Evolutionary conservation across 2,329 filamentous ascomycete species (phyloP).

Genomic region (Aureobasidium uvarum): DNA sequence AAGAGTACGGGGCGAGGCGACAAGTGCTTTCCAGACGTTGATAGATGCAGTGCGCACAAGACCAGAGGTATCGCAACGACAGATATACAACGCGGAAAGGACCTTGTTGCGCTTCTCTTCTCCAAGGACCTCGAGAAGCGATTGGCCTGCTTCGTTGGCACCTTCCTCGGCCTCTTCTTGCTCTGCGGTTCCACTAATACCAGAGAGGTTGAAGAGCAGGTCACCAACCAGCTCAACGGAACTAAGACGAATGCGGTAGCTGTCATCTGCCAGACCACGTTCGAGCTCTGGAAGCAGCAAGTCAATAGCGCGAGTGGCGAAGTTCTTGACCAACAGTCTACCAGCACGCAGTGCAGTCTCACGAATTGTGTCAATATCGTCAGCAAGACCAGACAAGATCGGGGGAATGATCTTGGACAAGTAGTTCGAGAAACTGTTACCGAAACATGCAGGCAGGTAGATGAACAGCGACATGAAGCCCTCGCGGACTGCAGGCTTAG

Average conservation of each 20-base stretch:
- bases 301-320: constrained; percentile 91
- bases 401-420: constrained; percentile 93
- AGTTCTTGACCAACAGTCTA: constrained; percentile 95
- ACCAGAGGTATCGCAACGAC: constrained; percentile 92
- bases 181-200: constrained; percentile 77
- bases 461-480: constrained; percentile 99
- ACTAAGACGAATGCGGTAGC: constrained; percentile 94
- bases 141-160: constrained; percentile 82
- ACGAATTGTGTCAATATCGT: constrained; percentile 93
- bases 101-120: constrained; percentile 97
- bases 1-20: constrained; percentile 85
- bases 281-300: constrained; percentile 91
- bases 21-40: constrained; percentile 93
- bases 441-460: constrained; percentile 97
- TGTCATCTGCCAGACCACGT: constrained; percentile 94
- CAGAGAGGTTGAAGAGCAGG: constrained; percentile 94
- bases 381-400: constrained; percentile 88
- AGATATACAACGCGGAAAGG: constrained; percentile 94
- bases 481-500: constrained; percentile 86
- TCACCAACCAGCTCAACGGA: constrained; percentile 97
- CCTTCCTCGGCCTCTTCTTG: constrained; percentile 76
- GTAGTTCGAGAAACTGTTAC: constrained; percentile 97
- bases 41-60: constrained; percentile 87
- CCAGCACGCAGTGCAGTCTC: constrained; percentile 95
- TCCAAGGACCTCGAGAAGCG: constrained; percentile 89